These are phyloP conservation scores for Candolleomyces aberdarensis DNA, from an alignment of 768 basidiomycete genomes.

Conservation along the genomic window DNA sequence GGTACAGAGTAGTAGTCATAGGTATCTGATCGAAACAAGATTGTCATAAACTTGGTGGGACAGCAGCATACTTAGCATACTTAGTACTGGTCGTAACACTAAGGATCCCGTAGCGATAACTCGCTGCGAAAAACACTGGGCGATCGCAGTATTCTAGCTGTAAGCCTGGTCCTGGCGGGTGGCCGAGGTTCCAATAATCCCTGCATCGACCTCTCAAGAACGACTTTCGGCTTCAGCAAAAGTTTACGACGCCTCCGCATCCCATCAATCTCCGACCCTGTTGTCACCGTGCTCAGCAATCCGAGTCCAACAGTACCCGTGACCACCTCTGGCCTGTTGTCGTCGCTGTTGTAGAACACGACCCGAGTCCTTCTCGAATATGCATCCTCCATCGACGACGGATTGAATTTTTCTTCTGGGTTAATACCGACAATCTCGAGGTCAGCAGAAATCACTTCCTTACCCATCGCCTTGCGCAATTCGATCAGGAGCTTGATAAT, in stretches of 20 bases:
- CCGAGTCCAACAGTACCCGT: constrained; percentile 12
- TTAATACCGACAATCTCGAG: constrained; percentile 12
- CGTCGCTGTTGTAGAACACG: not conserved
- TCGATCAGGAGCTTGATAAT: constrained; percentile 24
- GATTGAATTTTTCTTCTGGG: constrained; percentile 9
- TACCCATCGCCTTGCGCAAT: constrained; percentile 20
- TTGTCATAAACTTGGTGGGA: too few relatives aligned
- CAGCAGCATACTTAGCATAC: too few relatives aligned
- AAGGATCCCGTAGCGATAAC: too few relatives aligned
- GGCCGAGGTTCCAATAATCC: constrained; percentile 7
- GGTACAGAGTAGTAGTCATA: too few relatives aligned
- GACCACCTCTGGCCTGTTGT: constrained; percentile 2
- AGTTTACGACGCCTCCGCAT: not conserved
- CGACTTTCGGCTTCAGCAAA: constrained; percentile 11
- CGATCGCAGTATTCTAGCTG: too few relatives aligned
- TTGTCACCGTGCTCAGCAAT: not conserved
- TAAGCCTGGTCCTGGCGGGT: not conserved
- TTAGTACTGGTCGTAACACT: too few relatives aligned
- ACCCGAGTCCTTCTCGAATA: constrained; percentile 12
- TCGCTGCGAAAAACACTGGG: too few relatives aligned
- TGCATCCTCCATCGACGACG: constrained; percentile 20
- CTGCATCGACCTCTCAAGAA: constrained; percentile 12
- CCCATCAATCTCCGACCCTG: constrained; percentile 1
- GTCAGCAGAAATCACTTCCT: constrained; percentile 23
- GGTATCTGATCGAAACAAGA: too few relatives aligned